Conservation (phyloP, 1,284 basidiomycete species). For the Puccinia horiana region DNA sequence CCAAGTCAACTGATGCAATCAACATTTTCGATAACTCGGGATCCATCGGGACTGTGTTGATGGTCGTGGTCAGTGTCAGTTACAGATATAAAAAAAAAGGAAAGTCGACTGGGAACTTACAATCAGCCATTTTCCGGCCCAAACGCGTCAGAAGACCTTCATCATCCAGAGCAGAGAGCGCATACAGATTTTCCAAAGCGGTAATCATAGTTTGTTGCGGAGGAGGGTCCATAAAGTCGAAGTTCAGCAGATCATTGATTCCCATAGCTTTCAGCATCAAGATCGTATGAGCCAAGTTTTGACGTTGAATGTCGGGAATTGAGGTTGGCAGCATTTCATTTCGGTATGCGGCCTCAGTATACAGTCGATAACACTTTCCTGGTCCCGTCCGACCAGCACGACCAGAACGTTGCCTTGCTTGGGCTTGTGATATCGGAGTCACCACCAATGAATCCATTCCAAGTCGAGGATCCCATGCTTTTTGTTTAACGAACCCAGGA, state of each 20-base stretch:
- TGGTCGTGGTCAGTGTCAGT: not conserved
- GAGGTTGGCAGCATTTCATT: slow-evolving; percentile 99
- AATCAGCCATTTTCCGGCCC: slow-evolving; percentile 96
- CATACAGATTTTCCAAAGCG: slow-evolving; percentile 89
- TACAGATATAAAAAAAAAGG: not conserved
- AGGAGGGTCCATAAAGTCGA: slow-evolving; percentile 99
- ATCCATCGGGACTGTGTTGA: slow-evolving; percentile 79
- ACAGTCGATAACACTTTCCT: slow-evolving; percentile 96
- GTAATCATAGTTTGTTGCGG: slow-evolving; percentile 87
- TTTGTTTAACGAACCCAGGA: slow-evolving; percentile 98
- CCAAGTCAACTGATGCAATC: slow-evolving; percentile 90
- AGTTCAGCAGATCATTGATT: slow-evolving; percentile 93
- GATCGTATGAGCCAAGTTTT: slow-evolving; percentile 89
- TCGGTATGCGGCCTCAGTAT: slow-evolving; percentile 94
- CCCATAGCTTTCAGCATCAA: slow-evolving; percentile 98
- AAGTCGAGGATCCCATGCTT: slow-evolving; percentile 92
- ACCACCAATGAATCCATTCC: slow-evolving; percentile 99
- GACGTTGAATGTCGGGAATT: slow-evolving; percentile 95
- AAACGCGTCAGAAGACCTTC: slow-evolving; percentile 91
- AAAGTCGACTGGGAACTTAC: slow-evolving; percentile 43
- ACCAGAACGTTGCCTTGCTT: slow-evolving; percentile 90
- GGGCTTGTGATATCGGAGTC: slow-evolving; percentile 97
- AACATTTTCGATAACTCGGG: slow-evolving; percentile 96
- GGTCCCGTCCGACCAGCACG: slow-evolving; percentile 97
- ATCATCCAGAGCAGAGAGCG: slow-evolving; percentile 91